Base-by-base conservation (phyloP, 768 basidiomycete genomes). In the Hygrophorus russula region DNA sequence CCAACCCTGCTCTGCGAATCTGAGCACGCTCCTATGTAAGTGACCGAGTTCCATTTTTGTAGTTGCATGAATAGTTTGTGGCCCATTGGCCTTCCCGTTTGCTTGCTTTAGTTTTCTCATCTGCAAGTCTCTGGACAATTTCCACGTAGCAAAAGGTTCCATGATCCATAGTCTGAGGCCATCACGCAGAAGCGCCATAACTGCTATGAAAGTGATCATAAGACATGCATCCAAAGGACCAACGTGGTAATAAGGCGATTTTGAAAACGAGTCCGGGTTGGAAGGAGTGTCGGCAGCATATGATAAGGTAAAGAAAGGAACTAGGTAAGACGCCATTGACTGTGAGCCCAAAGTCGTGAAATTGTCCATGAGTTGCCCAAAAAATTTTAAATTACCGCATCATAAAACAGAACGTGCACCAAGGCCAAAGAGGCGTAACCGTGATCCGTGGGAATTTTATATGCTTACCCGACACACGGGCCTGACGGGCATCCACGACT, bases 1-100 rank as follows among this genome's bases (percentile, higher is more conserved):
- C 88, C 91, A 98, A 45, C 90, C 86, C 63, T 99, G 96, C 60
- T 99, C 96, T 2, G 90, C 88, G 56, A 98, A 98, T 53, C 96
- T 71, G 36, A 86, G 59, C 33, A 91, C 80, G 48, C 77, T 80
- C 55, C 82, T 70, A 46, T 82, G 76, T 46, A 86, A 66, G 51
- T 68, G 73, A 41, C 70, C 76, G 14, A 71, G 64, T 53, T 86
- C 78, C n/a, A 51, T 67, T 73, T 37, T 58, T 40, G 28, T 53
- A 41, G 59, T 58, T 18, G 50, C 39, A 35, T 45, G 43, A 1
- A 47, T 53, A 15, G 50, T 45, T 24, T 45, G 44, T 49, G 66
- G 65, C 11, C 58, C 57, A 30, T 64, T 64, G 12, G 49, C 53
- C 37, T 58, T 61, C 10, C 55, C 53, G 19, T 56, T 58, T 32